phyloP scores from a whole-genome alignment of 805 yeast genomes.

The Saturnispora serradocipensis region DNA sequence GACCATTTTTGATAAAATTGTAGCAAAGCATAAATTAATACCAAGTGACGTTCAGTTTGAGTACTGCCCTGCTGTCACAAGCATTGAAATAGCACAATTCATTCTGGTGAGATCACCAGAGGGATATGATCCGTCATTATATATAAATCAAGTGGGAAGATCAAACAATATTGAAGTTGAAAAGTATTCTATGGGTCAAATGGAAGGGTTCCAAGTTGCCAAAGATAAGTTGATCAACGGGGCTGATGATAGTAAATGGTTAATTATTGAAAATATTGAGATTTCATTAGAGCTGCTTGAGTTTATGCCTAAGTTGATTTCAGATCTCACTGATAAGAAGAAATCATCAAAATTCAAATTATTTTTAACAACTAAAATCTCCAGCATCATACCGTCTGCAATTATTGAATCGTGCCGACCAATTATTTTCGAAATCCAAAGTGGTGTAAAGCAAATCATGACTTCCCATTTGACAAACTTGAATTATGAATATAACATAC shows the following conservation, averaged over 20 bases:
- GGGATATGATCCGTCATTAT: slow-evolving; percentile 59
- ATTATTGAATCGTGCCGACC: slow-evolving; percentile 47
- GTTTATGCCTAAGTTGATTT: slow-evolving; percentile 39
- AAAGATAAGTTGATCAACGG: slow-evolving; percentile 41
- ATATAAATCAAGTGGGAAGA: slow-evolving; percentile 38
- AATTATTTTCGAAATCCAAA: slow-evolving; percentile 51
- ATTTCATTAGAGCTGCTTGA: slow-evolving; percentile 59
- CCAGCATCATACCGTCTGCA: slow-evolving; percentile 42
- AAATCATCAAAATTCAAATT: slow-evolving; percentile 37
- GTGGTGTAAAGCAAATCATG: slow-evolving; percentile 47
- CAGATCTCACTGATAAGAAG: slow-evolving; percentile 14
- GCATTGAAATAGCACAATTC: slow-evolving; percentile 25
- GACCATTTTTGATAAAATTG: slow-evolving; percentile 19
- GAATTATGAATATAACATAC: slow-evolving; percentile 2
- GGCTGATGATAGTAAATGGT: slow-evolving; percentile 50
- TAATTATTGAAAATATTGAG: slow-evolving; percentile 74
- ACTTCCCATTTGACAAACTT: slow-evolving; percentile 11
- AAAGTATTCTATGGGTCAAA: slow-evolving; percentile 64
- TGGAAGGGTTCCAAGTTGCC: slow-evolving; percentile 53
- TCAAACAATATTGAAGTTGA: slow-evolving; percentile 22
- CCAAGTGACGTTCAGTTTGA: slow-evolving; percentile 14
- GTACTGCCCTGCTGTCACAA: slow-evolving; percentile 7
- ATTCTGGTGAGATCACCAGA: slow-evolving; percentile 49
- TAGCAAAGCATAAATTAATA: neutral
- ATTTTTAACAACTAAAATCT: slow-evolving; percentile 54